Evolutionary conservation across 2,329 filamentous ascomycete genomes (phyloP), one percentile per base, ranked within the genome.

Genomic region (Clathrospora elynae): DNA sequence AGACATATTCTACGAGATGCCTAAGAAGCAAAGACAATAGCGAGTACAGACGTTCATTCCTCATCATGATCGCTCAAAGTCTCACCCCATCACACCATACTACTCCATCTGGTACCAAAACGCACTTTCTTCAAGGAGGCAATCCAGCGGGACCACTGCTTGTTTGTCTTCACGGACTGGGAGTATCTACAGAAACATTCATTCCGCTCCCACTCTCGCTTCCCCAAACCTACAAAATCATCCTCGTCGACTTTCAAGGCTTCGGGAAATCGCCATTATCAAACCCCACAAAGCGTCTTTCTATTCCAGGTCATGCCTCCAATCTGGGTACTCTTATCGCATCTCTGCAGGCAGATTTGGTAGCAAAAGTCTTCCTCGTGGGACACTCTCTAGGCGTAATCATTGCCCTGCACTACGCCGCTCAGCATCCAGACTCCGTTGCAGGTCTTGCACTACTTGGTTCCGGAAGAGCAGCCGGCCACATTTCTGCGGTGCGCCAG

Each of bases 401-500:
- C 14, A 2, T 36, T 1, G 34, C 34, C 11, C 2, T 36, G 14
- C 34, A 36, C 0, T 36, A 36, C 28, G 0, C 23, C 6, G 34
- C 34, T 0, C n/a, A 2, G n/a, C 1, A 36, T 16, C 16, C 23
- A 0, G 11, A 36, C 1, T 4, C 11, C 11, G 2, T 28, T 19
- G 34, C 0, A 28, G 34, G 24, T 11, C 34, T 36, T 28, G 8
- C 22, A 17, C 25, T 49, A 2, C 23, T 49, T 7, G 32, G 41
- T 17, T 20, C 32, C 0, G 42, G 37, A 12, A 25, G 34, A 22
- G 32, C 46, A 13, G 36, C 36, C n/a, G 36, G 35, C 6, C 36
- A 42, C 26, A 43, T 50, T 16, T 14, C 42, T 4, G 47, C 47
- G 11, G 42, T 23, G 1, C 28, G 34, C 7, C 29, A 43, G 30